A percentile compares a stretch with the other conserved stretches of the same genome.
phyloP scores from a whole-genome alignment of 352 stramenopile species.

The Phytophthora constricta region DNA sequence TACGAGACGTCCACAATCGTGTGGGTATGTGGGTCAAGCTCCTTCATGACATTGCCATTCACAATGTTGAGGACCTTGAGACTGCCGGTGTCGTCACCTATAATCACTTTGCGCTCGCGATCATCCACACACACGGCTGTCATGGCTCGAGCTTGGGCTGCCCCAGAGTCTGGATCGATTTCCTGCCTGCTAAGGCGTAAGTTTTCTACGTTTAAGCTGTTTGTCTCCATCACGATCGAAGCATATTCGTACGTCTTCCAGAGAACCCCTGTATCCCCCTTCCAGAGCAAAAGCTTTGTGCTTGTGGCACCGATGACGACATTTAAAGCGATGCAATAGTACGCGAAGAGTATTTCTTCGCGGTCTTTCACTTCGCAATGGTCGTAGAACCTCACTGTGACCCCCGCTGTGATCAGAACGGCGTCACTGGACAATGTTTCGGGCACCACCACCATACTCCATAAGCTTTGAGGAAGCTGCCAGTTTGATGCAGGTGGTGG shows the following conservation, averaged over 20 bases:
- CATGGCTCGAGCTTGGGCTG: conserved; percentile 45
- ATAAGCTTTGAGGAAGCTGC: conserved; percentile 33
- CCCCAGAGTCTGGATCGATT: conserved; percentile 20
- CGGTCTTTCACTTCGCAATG: conserved; percentile 61
- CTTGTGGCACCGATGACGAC: conserved; percentile 62
- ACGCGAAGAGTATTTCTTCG: conserved; percentile 70
- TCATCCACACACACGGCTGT: conserved; percentile 85
- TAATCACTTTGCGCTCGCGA: conserved; percentile 78
- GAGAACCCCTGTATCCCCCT: conserved; percentile 52
- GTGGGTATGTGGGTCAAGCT: conserved; percentile 60
- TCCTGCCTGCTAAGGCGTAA: conserved; percentile 9
- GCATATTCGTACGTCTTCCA: conserved; percentile 66
- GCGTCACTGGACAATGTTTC: conserved; percentile 58
- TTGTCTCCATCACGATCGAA: conserved; percentile 37
- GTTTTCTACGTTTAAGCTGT: conserved; percentile 14
- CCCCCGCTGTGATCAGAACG: conserved; percentile 55
- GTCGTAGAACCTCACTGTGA: conserved; percentile 60
- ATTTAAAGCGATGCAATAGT: conserved; percentile 64
- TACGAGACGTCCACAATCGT: conserved; percentile 64
- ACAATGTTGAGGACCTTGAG: conserved; percentile 77
- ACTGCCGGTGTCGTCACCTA: conserved; percentile 72
- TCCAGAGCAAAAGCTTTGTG: conserved; percentile 67
- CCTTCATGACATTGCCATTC: conserved; percentile 88
- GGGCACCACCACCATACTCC: conserved; percentile 51
- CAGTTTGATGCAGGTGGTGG: conserved; percentile 24